Evolutionary conservation across 2,329 filamentous ascomycete species (phyloP).

Genomic region (Incumbomyces lentus): DNA sequence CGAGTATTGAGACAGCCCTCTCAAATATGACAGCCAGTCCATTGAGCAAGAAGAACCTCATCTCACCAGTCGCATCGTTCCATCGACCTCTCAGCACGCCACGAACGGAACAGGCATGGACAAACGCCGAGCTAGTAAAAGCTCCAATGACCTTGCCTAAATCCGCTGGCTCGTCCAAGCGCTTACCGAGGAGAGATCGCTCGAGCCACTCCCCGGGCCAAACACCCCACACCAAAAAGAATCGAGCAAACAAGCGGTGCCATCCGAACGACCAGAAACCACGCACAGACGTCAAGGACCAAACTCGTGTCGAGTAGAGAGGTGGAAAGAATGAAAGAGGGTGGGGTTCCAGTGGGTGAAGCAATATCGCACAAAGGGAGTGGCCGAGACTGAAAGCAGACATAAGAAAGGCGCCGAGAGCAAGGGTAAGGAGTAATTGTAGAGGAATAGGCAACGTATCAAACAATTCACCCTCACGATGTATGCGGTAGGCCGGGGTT

Average conservation of each 20-base stretch:
- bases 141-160: conserved; percentile 35
- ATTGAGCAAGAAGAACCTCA: conserved; percentile 26
- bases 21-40: conserved; percentile 26
- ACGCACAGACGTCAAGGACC: conserved; percentile 31
- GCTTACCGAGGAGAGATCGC: conserved; percentile 29
- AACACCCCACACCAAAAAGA: conserved; percentile 37
- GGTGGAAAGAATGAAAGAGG: conserved; percentile 36
- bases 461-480: conserved; percentile 21
- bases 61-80: conserved; percentile 24
- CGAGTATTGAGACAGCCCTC: conserved; percentile 17
- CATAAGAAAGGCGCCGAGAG: conserved; percentile 35
- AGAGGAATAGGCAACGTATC: conserved; percentile 26
- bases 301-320: conserved; percentile 33
- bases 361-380: conserved; percentile 31
- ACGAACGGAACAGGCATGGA: conserved; percentile 33
- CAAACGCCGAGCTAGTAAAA: conserved; percentile 32
- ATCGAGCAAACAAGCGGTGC: conserved; percentile 35
- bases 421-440: conserved; percentile 30
- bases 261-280: conserved; percentile 37
- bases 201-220: conserved; percentile 37
- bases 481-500: background rate
- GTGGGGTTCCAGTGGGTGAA: conserved; percentile 30
- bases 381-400: conserved; percentile 34
- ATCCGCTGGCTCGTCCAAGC: conserved; percentile 27
- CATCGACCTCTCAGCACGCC: conserved; percentile 31